Conservation (phyloP, 768 basidiomycete species). For the Hericium erinaceus region DNA sequence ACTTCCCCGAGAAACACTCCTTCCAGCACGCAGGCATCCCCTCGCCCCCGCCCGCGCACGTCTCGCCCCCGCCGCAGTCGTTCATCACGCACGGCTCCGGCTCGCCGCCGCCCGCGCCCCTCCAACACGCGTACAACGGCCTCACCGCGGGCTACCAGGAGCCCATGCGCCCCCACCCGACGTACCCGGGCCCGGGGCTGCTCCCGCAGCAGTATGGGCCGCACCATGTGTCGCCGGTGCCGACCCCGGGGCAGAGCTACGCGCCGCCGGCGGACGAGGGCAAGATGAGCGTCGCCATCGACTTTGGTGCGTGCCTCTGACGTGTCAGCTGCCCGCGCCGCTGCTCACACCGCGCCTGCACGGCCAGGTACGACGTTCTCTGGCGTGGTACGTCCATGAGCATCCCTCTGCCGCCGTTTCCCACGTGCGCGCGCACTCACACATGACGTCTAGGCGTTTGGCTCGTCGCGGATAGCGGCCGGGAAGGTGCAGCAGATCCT, state of each 20-base stretch:
- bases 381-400: constrained; percentile 56
- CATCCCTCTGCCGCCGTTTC: neutral
- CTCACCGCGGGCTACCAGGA: neutral
- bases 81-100: neutral
- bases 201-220: constrained; percentile 6
- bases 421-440: neutral
- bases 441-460: constrained; percentile 52
- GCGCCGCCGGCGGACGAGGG: constrained; percentile 42
- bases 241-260: neutral
- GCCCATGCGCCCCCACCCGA: constrained; percentile 5
- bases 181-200: constrained; percentile 4
- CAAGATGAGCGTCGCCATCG: constrained; percentile 76
- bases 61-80: constrained; percentile 3
- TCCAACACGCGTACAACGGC: neutral
- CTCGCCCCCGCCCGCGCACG: constrained; percentile 31
- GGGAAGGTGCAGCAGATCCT: constrained; percentile 80
- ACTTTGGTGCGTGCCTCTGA: constrained; percentile 52
- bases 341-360: constrained; percentile 10
- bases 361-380: constrained; percentile 77
- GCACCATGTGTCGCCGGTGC: neutral
- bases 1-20: constrained; percentile 30
- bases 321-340: neutral
- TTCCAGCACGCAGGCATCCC: constrained; percentile 35
- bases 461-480: constrained; percentile 71
- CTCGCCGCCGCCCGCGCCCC: neutral